phyloP scores from a whole-genome alignment of 176 grass and related monocot species.

The maize (Zea mays) region Zm-B73-REFERENCE-NAM-5.0 NC_050104.1:63341001-63341500 shows the following conservation, averaged over 20 bases:
- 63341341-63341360: neutral
- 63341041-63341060: no score
- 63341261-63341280: neutral
- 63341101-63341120: no score
- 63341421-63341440: constrained; percentile 20
- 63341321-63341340: neutral
- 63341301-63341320: neutral
- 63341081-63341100: no score
- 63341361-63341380: constrained; percentile 20
- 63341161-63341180: neutral
- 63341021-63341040: no score
- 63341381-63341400: neutral
- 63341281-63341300: neutral
- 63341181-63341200: neutral
- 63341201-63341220: no score
- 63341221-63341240: neutral
- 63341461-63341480: constrained; percentile 39
- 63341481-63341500: constrained; percentile 34
- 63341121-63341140: no score
- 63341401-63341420: neutral
- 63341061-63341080: no score
- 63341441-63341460: constrained; percentile 18
- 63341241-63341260: neutral
- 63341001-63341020: no score
- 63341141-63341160: no score